Conservation (phyloP, 306 rosid species). For the Fragaria nilgerrensis region DNA sequence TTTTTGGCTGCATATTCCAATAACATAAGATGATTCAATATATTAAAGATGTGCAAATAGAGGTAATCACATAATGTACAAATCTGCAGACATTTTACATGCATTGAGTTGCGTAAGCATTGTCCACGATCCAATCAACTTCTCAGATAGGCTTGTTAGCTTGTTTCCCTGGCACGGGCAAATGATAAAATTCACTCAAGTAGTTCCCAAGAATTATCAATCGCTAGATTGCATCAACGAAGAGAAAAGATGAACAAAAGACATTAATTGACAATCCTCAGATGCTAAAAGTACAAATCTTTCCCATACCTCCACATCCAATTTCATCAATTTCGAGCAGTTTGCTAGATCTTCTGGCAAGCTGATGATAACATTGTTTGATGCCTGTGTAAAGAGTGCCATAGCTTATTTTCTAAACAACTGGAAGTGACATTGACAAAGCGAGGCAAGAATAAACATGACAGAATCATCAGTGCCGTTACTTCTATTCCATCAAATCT, state of each 20-base stretch:
- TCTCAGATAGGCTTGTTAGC: constrained; percentile 56
- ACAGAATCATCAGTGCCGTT: not conserved
- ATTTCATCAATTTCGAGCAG: constrained; percentile 78
- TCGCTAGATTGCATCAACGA: not conserved
- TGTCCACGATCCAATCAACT: constrained; percentile 72
- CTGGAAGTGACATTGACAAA: not conserved
- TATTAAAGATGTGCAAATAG: constrained; percentile 14
- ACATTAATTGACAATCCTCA: constrained; percentile 3
- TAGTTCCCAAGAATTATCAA: constrained; percentile 20
- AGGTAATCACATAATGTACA: constrained; percentile 1
- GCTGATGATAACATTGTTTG: constrained; percentile 66
- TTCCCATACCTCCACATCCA: constrained; percentile 78
- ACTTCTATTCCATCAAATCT: not conserved
- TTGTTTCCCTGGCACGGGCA: constrained; percentile 72
- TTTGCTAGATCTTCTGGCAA: constrained; percentile 77
- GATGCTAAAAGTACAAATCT: constrained; percentile 21
- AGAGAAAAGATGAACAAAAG: constrained; percentile 1
- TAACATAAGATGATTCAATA: constrained; percentile 23
- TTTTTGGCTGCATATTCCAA: constrained; percentile 70
- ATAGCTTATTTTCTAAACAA: constrained; percentile 2
- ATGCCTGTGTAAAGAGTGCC: constrained; percentile 54
- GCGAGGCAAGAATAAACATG: not conserved
- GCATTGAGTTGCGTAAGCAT: constrained; percentile 85
- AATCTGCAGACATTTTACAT: constrained; percentile 44
- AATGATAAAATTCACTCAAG: constrained; percentile 7